These are phyloP conservation scores for Colletotrichum limetticola DNA, from an alignment of 2,329 filamentous ascomycete species.

Conservation along the genomic window DNA sequence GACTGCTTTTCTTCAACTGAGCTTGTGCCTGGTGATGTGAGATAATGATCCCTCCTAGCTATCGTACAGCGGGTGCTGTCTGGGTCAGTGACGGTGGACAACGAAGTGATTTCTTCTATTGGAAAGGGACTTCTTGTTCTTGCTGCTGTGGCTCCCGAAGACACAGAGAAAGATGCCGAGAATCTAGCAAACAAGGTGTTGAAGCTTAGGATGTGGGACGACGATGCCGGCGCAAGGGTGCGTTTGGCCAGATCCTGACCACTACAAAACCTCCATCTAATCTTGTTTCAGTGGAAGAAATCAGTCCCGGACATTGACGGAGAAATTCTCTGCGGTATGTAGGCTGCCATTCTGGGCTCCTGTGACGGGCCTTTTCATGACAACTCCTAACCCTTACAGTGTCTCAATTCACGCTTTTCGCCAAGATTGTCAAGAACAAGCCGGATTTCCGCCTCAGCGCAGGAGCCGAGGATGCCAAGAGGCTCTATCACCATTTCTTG, in stretches of 20 bases:
- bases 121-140: conserved; percentile 91
- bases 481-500: conserved; percentile 87
- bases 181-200: conserved; percentile 85
- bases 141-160: conserved; percentile 89
- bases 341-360: not conserved
- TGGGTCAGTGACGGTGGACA: conserved; percentile 94
- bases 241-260: conserved; percentile 33
- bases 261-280: conserved; percentile 7
- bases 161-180: conserved; percentile 89
- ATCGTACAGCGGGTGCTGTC: conserved; percentile 94
- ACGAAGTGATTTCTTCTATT: conserved; percentile 89
- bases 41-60: conserved; percentile 62
- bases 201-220: conserved; percentile 93
- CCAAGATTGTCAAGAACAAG: conserved; percentile 94
- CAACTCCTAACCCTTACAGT: conserved; percentile 63
- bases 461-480: conserved; percentile 79
- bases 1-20: conserved; percentile 30
- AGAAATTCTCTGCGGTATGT: conserved; percentile 91
- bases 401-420: conserved; percentile 95
- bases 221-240: conserved; percentile 76
- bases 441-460: conserved; percentile 94
- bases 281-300: conserved; percentile 79
- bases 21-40: conserved; percentile 23
- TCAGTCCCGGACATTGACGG: conserved; percentile 89
- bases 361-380: not conserved